Conservation (phyloP, 371 early-diverging fungal species). For the Mucor velutinosus region DNA sequence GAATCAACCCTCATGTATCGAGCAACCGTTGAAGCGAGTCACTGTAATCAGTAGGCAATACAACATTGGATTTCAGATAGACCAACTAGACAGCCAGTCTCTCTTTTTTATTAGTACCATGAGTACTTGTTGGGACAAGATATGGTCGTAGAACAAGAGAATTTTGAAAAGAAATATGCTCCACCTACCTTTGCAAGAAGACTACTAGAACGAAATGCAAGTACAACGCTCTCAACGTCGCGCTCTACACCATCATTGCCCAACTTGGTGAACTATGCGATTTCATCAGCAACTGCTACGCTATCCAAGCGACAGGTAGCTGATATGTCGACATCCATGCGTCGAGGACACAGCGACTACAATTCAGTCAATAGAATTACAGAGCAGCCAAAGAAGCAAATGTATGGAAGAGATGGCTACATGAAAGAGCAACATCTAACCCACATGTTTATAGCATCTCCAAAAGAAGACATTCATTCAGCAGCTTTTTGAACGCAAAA, state of each 20-base stretch:
- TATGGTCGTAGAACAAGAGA: conserved; percentile 3
- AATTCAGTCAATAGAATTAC: background rate
- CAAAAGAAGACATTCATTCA: conserved; percentile 48
- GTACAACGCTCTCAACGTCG: conserved; percentile 30
- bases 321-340: conserved; percentile 18
- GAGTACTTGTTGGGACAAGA: background rate
- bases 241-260: conserved; percentile 44
- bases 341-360: conserved; percentile 22
- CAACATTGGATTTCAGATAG: background rate
- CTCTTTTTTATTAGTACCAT: background rate
- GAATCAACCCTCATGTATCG: background rate
- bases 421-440: background rate
- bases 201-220: background rate
- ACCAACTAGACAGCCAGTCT: background rate
- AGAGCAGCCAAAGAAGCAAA: conserved; percentile 21
- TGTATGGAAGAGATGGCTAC: background rate
- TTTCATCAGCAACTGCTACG: conserved; percentile 22
- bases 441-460: conserved; percentile 8
- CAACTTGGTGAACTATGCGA: conserved; percentile 30
- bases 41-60: background rate
- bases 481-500: conserved; percentile 41
- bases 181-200: background rate
- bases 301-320: conserved; percentile 12
- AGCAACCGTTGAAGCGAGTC: background rate
- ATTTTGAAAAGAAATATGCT: background rate